Evolutionary conservation across 2,329 filamentous ascomycete species (phyloP).

Genomic region (Boeremia lycopersici): DNA sequence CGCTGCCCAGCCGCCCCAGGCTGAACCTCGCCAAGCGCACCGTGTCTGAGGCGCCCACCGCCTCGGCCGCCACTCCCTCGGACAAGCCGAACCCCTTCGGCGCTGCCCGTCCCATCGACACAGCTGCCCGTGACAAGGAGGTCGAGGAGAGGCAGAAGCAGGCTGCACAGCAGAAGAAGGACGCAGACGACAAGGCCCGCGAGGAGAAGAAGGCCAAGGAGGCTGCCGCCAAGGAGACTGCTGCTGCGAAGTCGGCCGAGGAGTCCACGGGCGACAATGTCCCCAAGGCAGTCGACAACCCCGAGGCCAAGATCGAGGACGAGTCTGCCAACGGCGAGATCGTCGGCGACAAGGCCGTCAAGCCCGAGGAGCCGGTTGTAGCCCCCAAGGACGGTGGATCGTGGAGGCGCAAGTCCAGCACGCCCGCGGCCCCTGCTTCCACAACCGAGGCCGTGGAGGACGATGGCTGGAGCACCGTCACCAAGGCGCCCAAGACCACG

Average conservation of each 20-base stretch:
- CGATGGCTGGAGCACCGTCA: slow-evolving; percentile 61
- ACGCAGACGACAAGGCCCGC: slow-evolving; percentile 84
- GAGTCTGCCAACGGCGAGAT: slow-evolving; percentile 57
- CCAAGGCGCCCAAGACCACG: slow-evolving; percentile 51
- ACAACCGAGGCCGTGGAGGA: slow-evolving; percentile 57
- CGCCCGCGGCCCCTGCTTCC: slow-evolving; percentile 37
- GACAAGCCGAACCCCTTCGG: slow-evolving; percentile 95
- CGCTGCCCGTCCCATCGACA: slow-evolving; percentile 92
- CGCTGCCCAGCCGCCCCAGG: slow-evolving; percentile 73
- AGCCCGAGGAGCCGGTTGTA: slow-evolving; percentile 61
- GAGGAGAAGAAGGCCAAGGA: slow-evolving; percentile 66
- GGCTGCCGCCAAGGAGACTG: slow-evolving; percentile 53
- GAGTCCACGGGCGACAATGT: slow-evolving; percentile 29
- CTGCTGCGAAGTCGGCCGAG: slow-evolving; percentile 36
- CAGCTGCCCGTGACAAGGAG: slow-evolving; percentile 83
- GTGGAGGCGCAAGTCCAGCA: slow-evolving; percentile 47
- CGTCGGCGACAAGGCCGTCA: slow-evolving; percentile 59
- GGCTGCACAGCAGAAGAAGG: slow-evolving; percentile 78
- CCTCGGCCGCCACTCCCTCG: slow-evolving; percentile 48
- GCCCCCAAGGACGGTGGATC: slow-evolving; percentile 49
- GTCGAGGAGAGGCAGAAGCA: slow-evolving; percentile 86
- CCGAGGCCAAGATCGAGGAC: slow-evolving; percentile 51
- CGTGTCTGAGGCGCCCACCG: slow-evolving; percentile 73
- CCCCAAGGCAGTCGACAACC: slow-evolving; percentile 44
- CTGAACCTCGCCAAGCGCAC: slow-evolving; percentile 91